A percentile compares a stretch with the other conserved stretches of the same genome.
Conservation (phyloP, 2,329 filamentous ascomycete species). For the Alternaria angustiovoidea region DNA sequence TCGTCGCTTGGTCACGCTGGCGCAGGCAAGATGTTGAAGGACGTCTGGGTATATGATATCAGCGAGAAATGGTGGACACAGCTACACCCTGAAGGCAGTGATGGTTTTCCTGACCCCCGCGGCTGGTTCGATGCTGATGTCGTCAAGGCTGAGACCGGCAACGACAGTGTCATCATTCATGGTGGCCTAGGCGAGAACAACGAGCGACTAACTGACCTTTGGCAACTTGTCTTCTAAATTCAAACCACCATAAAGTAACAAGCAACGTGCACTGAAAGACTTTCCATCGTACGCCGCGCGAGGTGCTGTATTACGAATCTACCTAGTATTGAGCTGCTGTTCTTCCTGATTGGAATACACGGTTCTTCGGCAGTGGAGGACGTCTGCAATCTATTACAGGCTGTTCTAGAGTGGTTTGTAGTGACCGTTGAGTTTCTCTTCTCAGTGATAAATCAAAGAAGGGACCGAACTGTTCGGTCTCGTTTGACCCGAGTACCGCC, state of each 20-base stretch:
- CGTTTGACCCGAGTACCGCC: not conserved
- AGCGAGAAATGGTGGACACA: slow-evolving; percentile 47
- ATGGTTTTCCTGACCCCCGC: slow-evolving; percentile 51
- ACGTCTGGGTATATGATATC: slow-evolving; percentile 60
- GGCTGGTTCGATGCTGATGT: slow-evolving; percentile 65
- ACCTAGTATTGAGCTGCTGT: not conserved
- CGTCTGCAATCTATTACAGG: too few relatives aligned
- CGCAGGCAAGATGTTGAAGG: slow-evolving; percentile 64
- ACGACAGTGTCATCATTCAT: slow-evolving; percentile 55
- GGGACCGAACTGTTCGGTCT: not conserved
- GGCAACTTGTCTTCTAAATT: slow-evolving; percentile 52
- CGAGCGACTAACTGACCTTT: slow-evolving; percentile 60
- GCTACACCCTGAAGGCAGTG: slow-evolving; percentile 28
- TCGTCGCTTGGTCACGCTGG: slow-evolving; percentile 62
- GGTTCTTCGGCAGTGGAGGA: not conserved
- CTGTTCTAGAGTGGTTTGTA: too few relatives aligned
- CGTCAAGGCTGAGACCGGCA: slow-evolving; percentile 37
- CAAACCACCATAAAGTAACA: not conserved
- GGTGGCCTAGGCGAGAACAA: slow-evolving; percentile 64
- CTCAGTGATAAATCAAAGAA: not conserved
- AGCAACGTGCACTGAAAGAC: not conserved
- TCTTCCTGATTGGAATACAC: not conserved
- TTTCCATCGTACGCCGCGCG: too few relatives aligned
- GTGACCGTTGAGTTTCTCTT: too few relatives aligned
- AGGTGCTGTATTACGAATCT: too few relatives aligned